Evolutionary conservation across 108 stramenopile genomes (phyloP), one percentile per base, ranked within the genome.

Genomic region (Discostella stelligeroides): DNA sequence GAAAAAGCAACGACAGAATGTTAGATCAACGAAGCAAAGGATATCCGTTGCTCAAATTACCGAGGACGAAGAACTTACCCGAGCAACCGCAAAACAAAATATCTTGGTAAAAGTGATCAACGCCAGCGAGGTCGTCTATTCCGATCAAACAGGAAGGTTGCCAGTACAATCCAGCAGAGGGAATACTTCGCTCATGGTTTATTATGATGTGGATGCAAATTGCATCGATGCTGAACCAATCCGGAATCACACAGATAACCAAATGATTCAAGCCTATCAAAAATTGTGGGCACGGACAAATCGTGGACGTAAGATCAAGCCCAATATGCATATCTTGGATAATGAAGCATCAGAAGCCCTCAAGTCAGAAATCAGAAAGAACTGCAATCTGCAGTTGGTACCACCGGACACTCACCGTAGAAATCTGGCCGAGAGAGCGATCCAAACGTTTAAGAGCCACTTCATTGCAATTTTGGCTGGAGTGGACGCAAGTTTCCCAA

Each of bases 401-500:
- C n/a, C n/a, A n/a, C n/a, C n/a, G n/a, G n/a, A n/a, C n/a, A n/a
- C n/a, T n/a, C n/a, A n/a, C n/a, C n/a, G 54, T 27, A 8, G 27
- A 17, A 83, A 83, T 58, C 55, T 74, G 17, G 82, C 82, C 0
- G 70, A 83, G 55, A 59, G 74, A 6, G 83, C 83, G 25, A 83
- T 83, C 14, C 78, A 55, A 20, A 83, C 82, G 17, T n/a, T n/a
- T n/a, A n/a, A n/a, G n/a, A n/a, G n/a, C n/a, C n/a, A n/a, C n/a
- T n/a, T n/a, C n/a, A n/a, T 83, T 74, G 42, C 62, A 0, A 46
- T 57, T 29, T 46, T 83, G 17, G 49, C 54, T 56, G 34, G 66
- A n/a, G 66, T 60, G 7, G 57, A 66, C 43, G 50, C 15, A 4
- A 41, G 65, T 1, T 79, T 79, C 47, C 79, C 79, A n/a, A 18